phyloP scores from a whole-genome alignment of 2,329 filamentous ascomycete genomes.

The Aspergillus sp. region DNA sequence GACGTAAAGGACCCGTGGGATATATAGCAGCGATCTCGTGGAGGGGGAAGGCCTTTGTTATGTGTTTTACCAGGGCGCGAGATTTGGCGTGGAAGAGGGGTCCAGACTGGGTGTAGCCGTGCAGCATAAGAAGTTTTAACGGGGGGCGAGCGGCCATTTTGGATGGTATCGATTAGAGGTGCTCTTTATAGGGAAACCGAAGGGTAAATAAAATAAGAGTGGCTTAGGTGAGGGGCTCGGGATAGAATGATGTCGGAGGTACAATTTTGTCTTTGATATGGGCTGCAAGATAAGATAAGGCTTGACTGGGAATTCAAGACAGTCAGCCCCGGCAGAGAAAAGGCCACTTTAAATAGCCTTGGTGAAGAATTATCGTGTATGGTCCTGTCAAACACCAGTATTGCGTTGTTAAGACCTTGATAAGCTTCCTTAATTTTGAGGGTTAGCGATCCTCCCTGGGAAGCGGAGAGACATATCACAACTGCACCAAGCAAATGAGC shows the following conservation, averaged over 20 bases:
- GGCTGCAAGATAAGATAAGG: neutral
- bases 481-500: too few relatives aligned
- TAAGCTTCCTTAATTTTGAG: too few relatives aligned
- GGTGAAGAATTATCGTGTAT: too few relatives aligned
- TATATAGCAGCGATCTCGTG: slow-evolving; percentile 63
- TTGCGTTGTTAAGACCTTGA: too few relatives aligned
- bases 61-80: slow-evolving; percentile 77
- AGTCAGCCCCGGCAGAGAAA: too few relatives aligned
- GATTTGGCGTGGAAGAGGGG: slow-evolving; percentile 83
- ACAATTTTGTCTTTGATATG: neutral
- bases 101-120: slow-evolving; percentile 90
- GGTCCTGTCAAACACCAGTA: too few relatives aligned
- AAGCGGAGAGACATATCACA: too few relatives aligned
- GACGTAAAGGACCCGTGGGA: slow-evolving; percentile 66
- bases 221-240: neutral
- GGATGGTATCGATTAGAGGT: neutral
- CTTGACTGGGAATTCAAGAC: too few relatives aligned
- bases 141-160: slow-evolving; percentile 7
- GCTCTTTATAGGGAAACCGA: neutral
- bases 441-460: too few relatives aligned
- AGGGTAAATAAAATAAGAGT: neutral
- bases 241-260: neutral
- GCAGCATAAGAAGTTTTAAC: slow-evolving; percentile 73
- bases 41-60: slow-evolving; percentile 70
- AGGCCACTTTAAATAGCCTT: too few relatives aligned